phyloP scores from a whole-genome alignment of 2,329 filamentous ascomycete genomes.

The Penicillium sp. region DNA sequence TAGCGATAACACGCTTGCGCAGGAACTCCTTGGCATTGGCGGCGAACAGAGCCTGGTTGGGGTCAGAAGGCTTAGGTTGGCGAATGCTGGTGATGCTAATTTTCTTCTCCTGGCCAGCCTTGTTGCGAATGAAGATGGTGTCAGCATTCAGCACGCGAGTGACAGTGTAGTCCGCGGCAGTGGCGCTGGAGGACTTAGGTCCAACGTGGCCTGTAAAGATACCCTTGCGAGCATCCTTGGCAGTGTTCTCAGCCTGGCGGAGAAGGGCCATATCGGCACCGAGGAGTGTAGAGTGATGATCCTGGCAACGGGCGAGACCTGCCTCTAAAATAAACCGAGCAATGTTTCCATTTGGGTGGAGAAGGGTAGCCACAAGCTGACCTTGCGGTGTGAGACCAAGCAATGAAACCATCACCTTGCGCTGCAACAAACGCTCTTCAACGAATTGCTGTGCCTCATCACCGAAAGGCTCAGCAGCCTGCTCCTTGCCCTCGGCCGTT shows the following conservation, averaged over 20 bases:
- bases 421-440: slow-evolving; percentile 80
- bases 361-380: slow-evolving; percentile 81
- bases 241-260: slow-evolving; percentile 81
- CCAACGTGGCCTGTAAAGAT: slow-evolving; percentile 79
- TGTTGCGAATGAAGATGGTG: slow-evolving; percentile 81
- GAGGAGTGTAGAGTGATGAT: slow-evolving; percentile 91
- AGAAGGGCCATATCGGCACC: slow-evolving; percentile 84
- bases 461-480: slow-evolving; percentile 84
- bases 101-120: slow-evolving; percentile 81
- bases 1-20: slow-evolving; percentile 90
- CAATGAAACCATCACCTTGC: slow-evolving; percentile 77
- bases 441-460: slow-evolving; percentile 88
- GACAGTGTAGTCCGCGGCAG: slow-evolving; percentile 73
- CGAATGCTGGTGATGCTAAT: slow-evolving; percentile 91
- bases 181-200: slow-evolving; percentile 59
- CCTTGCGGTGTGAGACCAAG: slow-evolving; percentile 87
- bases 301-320: slow-evolving; percentile 87
- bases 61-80: slow-evolving; percentile 85
- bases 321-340: slow-evolving; percentile 86
- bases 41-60: slow-evolving; percentile 82
- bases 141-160: slow-evolving; percentile 85
- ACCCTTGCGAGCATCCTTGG: slow-evolving; percentile 73
- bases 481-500: slow-evolving; percentile 75
- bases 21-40: slow-evolving; percentile 96
- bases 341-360: slow-evolving; percentile 90